Percentiles rank a stretch among this genome's conserved stretches.
Evolutionary conservation across 2,329 filamentous ascomycete species (phyloP).

Genomic region (Xylariaceae sp.): DNA sequence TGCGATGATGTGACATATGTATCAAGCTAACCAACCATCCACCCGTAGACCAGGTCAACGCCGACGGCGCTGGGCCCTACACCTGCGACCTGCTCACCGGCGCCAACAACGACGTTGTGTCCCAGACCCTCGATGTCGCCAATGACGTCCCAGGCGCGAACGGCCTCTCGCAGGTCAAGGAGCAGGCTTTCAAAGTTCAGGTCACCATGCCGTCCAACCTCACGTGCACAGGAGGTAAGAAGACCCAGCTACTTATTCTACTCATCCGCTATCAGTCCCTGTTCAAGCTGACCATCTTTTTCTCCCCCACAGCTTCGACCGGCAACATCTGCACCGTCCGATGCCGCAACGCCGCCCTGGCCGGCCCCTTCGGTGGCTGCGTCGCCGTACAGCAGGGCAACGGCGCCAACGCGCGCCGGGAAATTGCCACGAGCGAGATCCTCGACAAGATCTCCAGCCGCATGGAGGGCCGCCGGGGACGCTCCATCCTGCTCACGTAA

Average conservation of each 20-base stretch:
- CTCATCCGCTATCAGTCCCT: background rate
- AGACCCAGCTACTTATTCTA: background rate
- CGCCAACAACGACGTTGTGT: slow-evolving; percentile 32
- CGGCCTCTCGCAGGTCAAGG: slow-evolving; percentile 49
- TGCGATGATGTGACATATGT: too few species aligned
- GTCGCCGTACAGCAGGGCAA: slow-evolving; percentile 51
- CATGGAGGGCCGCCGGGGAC: background rate
- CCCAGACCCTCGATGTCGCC: slow-evolving; percentile 42
- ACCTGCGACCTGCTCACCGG: slow-evolving; percentile 37
- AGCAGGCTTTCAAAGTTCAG: slow-evolving; percentile 48
- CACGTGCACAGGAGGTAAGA: slow-evolving; percentile 43
- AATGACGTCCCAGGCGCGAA: slow-evolving; percentile 54
- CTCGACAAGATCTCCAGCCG: background rate
- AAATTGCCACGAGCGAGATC: background rate
- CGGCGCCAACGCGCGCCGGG: slow-evolving; percentile 9
- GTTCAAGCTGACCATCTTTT: too few species aligned
- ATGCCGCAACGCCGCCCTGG: slow-evolving; percentile 50
- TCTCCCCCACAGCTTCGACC: slow-evolving; percentile 40
- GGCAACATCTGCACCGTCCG: slow-evolving; percentile 53
- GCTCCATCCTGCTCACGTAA: background rate
- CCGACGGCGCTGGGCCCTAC: slow-evolving; percentile 48
- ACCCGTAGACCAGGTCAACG: slow-evolving; percentile 40
- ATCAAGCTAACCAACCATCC: slow-evolving; percentile 2
- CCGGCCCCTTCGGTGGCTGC: slow-evolving; percentile 51
- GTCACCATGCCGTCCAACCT: slow-evolving; percentile 43